Evolutionary conservation across 169 alveolate species (phyloP), one percentile per base, ranked within the genome.

Genomic region (Plasmodium sp.): DNA sequence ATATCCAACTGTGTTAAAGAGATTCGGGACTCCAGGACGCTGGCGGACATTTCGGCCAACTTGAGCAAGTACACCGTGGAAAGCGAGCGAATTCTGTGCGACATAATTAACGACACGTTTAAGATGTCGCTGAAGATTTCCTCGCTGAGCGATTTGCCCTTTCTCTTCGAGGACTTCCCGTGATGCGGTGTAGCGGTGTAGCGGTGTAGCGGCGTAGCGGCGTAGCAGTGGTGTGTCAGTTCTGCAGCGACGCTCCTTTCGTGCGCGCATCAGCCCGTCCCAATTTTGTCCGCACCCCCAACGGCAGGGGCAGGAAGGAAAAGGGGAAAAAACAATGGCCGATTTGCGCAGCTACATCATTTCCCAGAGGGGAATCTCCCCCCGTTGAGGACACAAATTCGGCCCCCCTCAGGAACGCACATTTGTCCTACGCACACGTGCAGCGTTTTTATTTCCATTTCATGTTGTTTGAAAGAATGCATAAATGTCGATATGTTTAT

Each of bases 61-160:
- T 90, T 90, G 83, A 80, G 92, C 12, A 81, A 90, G 36, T 90
- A 90, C 58, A 90, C 94, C 31, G 14, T 48, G 39, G 81, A 90
- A 14, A 90, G 83, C 83, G 94, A 90, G 67, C 48, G 82, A 62
- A 90, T 90, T 41, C 39, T 90, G 12, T 90, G 94, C 73, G 94
- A 80, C 36, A 79, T 90, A 27, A 81, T 90, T 80, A 90, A 79
- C 72, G 91, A 90, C 5, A 90, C 81, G 67, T 81, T 90, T 79
- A 81, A 90, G 22, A 79, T 90, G 84, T 18, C 94, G 5, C 31
- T 90, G 43, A 90, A 90, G 72, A 45, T 90, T 7, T 81, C 90
- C 7, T 90, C 94, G 9, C 62, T 90, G 5, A 81, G 74, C 62
- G 94, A 90, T 90, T 81, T 90, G 2, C 94, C 94, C 45, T 90